Conservation (phyloP, 208 protist species). For the Crithidia expoeki region DNA sequence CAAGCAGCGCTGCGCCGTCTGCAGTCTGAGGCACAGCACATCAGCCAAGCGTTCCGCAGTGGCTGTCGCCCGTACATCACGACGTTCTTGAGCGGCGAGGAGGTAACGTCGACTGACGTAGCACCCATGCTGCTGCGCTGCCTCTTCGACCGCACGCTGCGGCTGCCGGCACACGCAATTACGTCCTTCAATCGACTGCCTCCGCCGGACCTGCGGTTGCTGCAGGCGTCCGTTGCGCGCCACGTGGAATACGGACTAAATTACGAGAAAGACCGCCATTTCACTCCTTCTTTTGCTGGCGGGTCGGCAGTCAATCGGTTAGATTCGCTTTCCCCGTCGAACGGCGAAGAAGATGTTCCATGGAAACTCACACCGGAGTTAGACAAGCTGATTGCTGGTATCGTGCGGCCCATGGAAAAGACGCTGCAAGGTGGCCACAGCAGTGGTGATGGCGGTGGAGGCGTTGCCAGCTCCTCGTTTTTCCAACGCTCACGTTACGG, state of each 20-base stretch:
- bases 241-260: conserved; percentile 75
- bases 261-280: conserved; percentile 43
- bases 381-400: conserved; percentile 35
- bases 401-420: conserved; percentile 28
- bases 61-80: conserved; percentile 40
- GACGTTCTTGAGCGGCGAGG: conserved; percentile 38
- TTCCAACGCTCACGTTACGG: conserved; percentile 8
- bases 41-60: conserved; percentile 47
- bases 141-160: conserved; percentile 59
- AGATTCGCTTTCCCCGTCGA: not conserved
- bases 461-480: not conserved
- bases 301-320: not conserved
- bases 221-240: conserved; percentile 52
- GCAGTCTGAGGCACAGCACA: conserved; percentile 42
- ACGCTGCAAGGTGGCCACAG: conserved; percentile 8
- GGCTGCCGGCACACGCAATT: conserved; percentile 51
- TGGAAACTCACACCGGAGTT: conserved; percentile 58
- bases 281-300: conserved; percentile 8
- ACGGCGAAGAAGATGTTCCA: conserved; percentile 24
- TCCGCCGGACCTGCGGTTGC: conserved; percentile 39
- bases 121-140: conserved; percentile 59
- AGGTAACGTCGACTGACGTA: conserved; percentile 42
- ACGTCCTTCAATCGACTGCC: conserved; percentile 39
- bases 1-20: conserved; percentile 33
- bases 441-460: conserved; percentile 1